Evolutionary conservation across 208 protist genomes (phyloP), one percentile per base, ranked within the genome.

Genomic region (Trypanosoma brucei): DNA sequence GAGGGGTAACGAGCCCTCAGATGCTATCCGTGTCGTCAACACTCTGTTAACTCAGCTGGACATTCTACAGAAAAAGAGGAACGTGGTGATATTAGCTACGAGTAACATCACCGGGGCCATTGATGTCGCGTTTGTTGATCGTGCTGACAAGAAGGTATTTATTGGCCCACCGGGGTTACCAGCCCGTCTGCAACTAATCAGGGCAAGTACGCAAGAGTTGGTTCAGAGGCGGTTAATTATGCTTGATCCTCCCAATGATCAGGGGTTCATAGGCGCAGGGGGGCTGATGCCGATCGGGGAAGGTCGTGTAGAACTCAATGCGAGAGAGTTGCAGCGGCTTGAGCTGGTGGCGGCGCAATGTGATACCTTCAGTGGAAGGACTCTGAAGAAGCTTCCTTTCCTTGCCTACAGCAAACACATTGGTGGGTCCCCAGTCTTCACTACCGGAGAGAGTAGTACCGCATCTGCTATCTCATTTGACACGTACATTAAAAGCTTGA

Each of bases 31-130:
- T 33, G 95, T 97, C 2, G 91, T 96, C 30, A 96, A 99, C 68
- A 97, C 98, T 14, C 68, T 99, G 33, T 81, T 99, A 0, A 99
- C 97, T 5, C 97, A 99, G 70, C 63, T 99, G 9, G 98, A 99
- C 76, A 68, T 67, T 13, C 69, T 99, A 2, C 88, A 96, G 71
- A 42, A 63, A 1, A 72, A 74, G 42, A 58, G 40, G 2, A 99
- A 99, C 64, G 83, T 98, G 3, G 45, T 99, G 0, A 77, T 99
- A 0, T 69, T 99, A 2, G 72, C 96, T 9, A 99, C 98, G 1
- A 98, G 91, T 50, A 99, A 99, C 82, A 62, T 99, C 13, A 97
- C 92, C 0, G 76, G 64, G 2, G 96, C 96, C 1, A 94, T 97
- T 51, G 94, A 98, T 70, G 72, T 81, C 1, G 97, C 95, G n/a